Conservation (phyloP, 768 basidiomycete genomes). For the Boletus patriciae region DNA sequence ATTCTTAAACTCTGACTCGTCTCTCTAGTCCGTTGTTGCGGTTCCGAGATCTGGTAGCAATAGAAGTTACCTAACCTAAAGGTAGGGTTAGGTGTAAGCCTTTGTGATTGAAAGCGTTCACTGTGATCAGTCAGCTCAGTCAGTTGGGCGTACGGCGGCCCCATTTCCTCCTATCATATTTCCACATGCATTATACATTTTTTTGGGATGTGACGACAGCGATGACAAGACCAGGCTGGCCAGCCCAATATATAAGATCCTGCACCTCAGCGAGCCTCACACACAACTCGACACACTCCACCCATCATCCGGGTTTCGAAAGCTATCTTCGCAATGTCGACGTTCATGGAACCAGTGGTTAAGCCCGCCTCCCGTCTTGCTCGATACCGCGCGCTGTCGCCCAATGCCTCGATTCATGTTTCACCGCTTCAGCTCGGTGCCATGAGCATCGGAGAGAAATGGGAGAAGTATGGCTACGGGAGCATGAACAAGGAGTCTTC, state of each 20-base stretch:
- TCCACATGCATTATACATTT: neutral
- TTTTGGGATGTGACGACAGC: neutral
- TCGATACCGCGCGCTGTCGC: too few relatives aligned
- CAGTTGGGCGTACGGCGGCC: too few relatives aligned
- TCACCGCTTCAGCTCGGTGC: too few relatives aligned
- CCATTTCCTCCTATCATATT: neutral
- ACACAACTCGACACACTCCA: neutral
- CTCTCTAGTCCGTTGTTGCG: neutral
- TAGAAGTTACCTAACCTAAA: neutral
- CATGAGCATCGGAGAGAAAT: too few relatives aligned
- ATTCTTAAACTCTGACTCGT: neutral
- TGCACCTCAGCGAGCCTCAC: neutral
- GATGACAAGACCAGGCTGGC: neutral
- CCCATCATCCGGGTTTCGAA: too few relatives aligned
- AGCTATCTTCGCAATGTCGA: constrained; percentile 1
- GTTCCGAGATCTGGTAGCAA: neutral
- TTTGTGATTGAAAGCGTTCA: neutral
- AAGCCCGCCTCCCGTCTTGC: too few relatives aligned
- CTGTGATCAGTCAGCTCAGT: neutral
- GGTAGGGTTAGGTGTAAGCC: neutral
- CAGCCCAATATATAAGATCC: neutral
- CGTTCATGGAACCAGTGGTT: too few relatives aligned
- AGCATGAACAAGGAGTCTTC: too few relatives aligned
- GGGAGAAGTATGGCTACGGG: too few relatives aligned
- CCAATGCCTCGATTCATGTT: too few relatives aligned